These are phyloP conservation scores for Styphnolobium japonicum DNA, from an alignment of 306 rosid genomes.

Conservation along the genomic window DNA sequence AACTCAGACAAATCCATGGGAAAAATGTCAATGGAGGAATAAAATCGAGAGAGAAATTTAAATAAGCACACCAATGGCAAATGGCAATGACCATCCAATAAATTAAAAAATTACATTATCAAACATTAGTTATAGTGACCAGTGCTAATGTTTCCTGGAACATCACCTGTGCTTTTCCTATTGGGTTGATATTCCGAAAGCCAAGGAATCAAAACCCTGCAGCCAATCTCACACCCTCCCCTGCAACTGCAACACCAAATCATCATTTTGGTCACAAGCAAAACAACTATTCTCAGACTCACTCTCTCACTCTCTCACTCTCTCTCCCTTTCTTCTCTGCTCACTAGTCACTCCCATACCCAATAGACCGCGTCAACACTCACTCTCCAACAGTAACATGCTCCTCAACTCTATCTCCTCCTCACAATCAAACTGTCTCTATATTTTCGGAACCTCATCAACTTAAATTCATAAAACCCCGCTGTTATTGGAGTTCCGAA, in stretches of 20 bases:
- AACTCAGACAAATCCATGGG: no score
- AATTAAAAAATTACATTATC: not conserved
- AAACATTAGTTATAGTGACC: not conserved
- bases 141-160: not conserved
- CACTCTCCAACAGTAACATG: not conserved
- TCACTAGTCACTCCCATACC: not conserved
- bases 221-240: not conserved
- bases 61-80: no score
- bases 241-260: slow-evolving; percentile 16
- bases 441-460: not conserved
- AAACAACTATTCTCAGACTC: not conserved
- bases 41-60: not conserved
- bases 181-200: slow-evolving; percentile 31
- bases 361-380: not conserved
- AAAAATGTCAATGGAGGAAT: no score
- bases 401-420: not conserved
- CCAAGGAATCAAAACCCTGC: slow-evolving; percentile 39
- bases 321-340: not conserved
- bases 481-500: not conserved
- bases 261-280: slow-evolving; percentile 21
- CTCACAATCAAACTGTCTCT: not conserved
- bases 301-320: not conserved
- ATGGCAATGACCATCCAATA: no score
- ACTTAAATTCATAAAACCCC: not conserved
- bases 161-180: slow-evolving; percentile 15